phyloP scores from a whole-genome alignment of 768 basidiomycete species.

The Tulasnella sp. region DNA sequence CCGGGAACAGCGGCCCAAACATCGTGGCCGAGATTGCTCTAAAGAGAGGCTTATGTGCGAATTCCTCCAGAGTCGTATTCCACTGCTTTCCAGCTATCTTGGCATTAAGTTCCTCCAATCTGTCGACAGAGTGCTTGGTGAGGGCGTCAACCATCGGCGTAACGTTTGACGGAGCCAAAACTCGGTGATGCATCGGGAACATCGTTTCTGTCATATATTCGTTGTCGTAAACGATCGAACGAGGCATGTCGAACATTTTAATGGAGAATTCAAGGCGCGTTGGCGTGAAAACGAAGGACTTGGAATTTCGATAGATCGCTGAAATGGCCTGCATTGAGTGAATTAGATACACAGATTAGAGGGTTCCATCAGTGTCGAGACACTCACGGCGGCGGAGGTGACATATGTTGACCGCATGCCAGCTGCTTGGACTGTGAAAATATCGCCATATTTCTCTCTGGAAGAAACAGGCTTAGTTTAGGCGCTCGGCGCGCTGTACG shows the following conservation, averaged over 20 bases:
- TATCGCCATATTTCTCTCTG: not conserved
- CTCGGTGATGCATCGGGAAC: not conserved
- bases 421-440: constrained; percentile 12
- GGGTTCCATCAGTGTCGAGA: not conserved
- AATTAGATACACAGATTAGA: not conserved
- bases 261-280: not conserved
- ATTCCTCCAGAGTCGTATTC: not conserved
- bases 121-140: not conserved
- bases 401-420: constrained; percentile 3
- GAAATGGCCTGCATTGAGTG: not conserved
- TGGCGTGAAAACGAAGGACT: constrained; percentile 12
- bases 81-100: not conserved
- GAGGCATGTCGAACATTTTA: constrained; percentile 4
- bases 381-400: constrained; percentile 3
- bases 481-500: too few relatives aligned
- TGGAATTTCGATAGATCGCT: constrained; percentile 13
- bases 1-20: not conserved
- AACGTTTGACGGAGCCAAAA: not conserved
- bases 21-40: not conserved
- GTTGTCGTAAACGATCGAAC: not conserved
- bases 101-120: not conserved
- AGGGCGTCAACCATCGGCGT: not conserved
- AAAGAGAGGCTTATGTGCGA: not conserved
- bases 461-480: not conserved
- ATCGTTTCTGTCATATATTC: not conserved